phyloP scores from a whole-genome alignment of 2,329 filamentous ascomycete genomes.

The Aspergillus sp. region DNA sequence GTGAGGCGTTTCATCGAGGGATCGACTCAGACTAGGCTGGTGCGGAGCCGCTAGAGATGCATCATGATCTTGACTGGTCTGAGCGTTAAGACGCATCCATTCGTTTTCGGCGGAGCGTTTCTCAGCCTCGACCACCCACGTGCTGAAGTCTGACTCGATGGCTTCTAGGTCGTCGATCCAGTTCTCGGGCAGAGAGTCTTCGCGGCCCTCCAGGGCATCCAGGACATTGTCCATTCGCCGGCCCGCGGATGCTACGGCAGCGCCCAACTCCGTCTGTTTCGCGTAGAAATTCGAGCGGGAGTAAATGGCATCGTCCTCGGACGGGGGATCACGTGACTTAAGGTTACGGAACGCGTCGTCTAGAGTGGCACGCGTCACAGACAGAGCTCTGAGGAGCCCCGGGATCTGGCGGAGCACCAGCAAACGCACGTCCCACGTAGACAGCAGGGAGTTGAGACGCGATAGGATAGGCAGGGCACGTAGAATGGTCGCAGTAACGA shows the following conservation, averaged over 20 bases:
- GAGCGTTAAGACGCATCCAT: slow-evolving; percentile 22
- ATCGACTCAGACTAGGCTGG: neutral
- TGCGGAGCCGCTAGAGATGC: neutral
- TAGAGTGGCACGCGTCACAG: slow-evolving; percentile 30
- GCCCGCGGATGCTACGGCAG: slow-evolving; percentile 62
- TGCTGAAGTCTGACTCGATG: slow-evolving; percentile 66
- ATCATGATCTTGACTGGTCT: slow-evolving; percentile 1
- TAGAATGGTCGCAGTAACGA: slow-evolving; percentile 86
- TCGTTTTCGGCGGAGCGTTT: slow-evolving; percentile 63
- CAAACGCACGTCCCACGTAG: slow-evolving; percentile 69
- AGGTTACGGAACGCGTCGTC: slow-evolving; percentile 26
- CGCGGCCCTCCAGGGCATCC: slow-evolving; percentile 72
- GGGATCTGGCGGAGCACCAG: slow-evolving; percentile 67
- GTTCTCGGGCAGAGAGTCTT: slow-evolving; percentile 72
- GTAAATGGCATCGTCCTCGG: slow-evolving; percentile 20
- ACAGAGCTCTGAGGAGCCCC: slow-evolving; percentile 55
- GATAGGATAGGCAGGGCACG: slow-evolving; percentile 76
- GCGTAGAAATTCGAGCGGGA: slow-evolving; percentile 34
- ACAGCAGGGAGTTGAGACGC: slow-evolving; percentile 62
- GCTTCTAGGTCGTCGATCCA: slow-evolving; percentile 85
- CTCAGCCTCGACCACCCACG: slow-evolving; percentile 75
- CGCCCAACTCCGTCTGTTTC: slow-evolving; percentile 50
- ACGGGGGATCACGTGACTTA: slow-evolving; percentile 16
- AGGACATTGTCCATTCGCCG: slow-evolving; percentile 74
- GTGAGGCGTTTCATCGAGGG: neutral